phyloP scores from a whole-genome alignment of 2,329 filamentous ascomycete genomes.

The Rasamsonia emersonii region DNA sequence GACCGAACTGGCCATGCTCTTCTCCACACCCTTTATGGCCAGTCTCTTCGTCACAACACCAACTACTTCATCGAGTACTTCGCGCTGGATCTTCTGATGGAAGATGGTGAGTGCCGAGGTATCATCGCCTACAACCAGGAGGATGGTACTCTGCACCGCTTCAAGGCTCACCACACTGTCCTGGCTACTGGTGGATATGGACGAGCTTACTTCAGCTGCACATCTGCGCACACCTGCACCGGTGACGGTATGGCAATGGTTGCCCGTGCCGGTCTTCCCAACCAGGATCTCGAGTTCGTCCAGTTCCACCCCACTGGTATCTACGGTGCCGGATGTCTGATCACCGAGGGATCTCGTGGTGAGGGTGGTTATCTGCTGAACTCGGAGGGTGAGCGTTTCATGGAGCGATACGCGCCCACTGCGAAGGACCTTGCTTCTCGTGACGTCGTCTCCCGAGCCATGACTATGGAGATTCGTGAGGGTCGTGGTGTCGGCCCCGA shows the following conservation, averaged over 20 bases:
- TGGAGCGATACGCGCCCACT: conserved; percentile 96
- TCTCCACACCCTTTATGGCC: conserved; percentile 95
- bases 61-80: conserved; percentile 99
- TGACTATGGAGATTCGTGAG: conserved; percentile 97
- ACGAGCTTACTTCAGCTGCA: conserved; percentile 96
- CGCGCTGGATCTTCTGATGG: conserved; percentile 93
- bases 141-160: conserved; percentile 93
- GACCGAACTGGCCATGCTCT: conserved; percentile 96
- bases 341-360: conserved; percentile 94
- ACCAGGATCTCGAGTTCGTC: conserved; percentile 99
- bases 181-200: conserved; percentile 96
- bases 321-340: conserved; percentile 95
- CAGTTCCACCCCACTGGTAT: conserved; percentile 99
- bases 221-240: conserved; percentile 95
- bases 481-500: conserved; percentile 94
- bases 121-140: conserved; percentile 98
- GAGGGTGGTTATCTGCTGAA: conserved; percentile 97
- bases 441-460: conserved; percentile 93
- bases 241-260: conserved; percentile 99
- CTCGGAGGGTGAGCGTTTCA: conserved; percentile 96
- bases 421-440: conserved; percentile 95
- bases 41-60: conserved; percentile 93
- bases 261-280: conserved; percentile 89
- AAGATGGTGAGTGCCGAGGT: conserved; percentile 92
- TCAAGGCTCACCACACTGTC: conserved; percentile 94